A percentile compares a stretch with the other conserved stretches of the same genome.
These are phyloP conservation scores for Gaeumannomyces sp. DNA, from an alignment of 2,329 filamentous ascomycete species.

Conservation along the genomic window DNA sequence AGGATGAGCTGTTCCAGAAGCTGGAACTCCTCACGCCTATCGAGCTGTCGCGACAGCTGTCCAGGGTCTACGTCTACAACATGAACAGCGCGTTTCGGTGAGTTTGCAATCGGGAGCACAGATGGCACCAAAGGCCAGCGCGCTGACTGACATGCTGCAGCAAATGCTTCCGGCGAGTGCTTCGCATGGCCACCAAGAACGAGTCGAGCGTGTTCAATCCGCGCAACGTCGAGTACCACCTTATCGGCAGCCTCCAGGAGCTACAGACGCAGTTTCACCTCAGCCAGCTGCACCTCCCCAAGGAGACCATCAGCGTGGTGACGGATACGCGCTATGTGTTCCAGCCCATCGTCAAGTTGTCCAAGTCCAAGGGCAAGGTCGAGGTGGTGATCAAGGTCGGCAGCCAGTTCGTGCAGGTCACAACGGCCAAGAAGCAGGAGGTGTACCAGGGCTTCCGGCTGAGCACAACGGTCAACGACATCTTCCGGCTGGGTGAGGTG, in stretches of 20 bases:
- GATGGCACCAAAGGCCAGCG: not conserved
- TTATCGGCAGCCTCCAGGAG: slow-evolving; percentile 60
- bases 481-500: slow-evolving; percentile 61
- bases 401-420: slow-evolving; percentile 63
- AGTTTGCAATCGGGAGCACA: slow-evolving; percentile 13
- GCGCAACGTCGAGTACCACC: slow-evolving; percentile 58
- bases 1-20: slow-evolving; percentile 59
- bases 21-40: slow-evolving; percentile 56
- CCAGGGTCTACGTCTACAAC: slow-evolving; percentile 63
- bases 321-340: slow-evolving; percentile 61
- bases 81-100: slow-evolving; percentile 66
- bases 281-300: slow-evolving; percentile 59
- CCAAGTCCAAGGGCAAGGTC: slow-evolving; percentile 64
- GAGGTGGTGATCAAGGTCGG: slow-evolving; percentile 64
- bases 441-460: slow-evolving; percentile 56
- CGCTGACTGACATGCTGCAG: slow-evolving; percentile 21
- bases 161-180: slow-evolving; percentile 59
- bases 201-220: slow-evolving; percentile 57
- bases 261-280: slow-evolving; percentile 62
- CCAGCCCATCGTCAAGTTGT: slow-evolving; percentile 58
- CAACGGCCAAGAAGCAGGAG: slow-evolving; percentile 63
- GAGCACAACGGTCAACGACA: slow-evolving; percentile 61
- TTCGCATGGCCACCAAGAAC: slow-evolving; percentile 56
- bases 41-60: slow-evolving; percentile 53
- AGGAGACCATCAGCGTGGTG: slow-evolving; percentile 63